A percentile compares a stretch with the other conserved stretches of the same genome.
These are phyloP conservation scores for Gynostemma pentaphyllum DNA, from an alignment of 306 rosid species.

Conservation along the genomic window DNA sequence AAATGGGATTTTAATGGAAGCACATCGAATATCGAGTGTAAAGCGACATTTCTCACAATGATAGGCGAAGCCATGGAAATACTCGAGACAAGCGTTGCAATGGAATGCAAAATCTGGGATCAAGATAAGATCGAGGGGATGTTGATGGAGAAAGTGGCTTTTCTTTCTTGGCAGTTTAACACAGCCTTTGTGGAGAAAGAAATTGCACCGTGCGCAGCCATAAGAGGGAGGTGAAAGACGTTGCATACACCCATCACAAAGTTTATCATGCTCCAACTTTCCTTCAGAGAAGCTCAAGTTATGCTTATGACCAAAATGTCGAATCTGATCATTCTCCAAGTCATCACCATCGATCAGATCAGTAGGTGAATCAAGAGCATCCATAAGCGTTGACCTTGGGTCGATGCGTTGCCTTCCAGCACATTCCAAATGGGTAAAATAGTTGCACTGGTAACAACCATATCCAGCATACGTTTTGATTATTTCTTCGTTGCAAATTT, in stretches of 20 bases:
- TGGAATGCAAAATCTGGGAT: conserved; percentile 1
- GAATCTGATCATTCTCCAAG: no score
- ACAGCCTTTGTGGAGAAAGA: not conserved
- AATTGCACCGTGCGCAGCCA: not conserved
- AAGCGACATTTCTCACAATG: conserved; percentile 1
- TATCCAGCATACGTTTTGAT: not conserved
- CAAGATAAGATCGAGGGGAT: not conserved
- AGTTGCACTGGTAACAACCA: not conserved
- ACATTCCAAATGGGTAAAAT: not conserved
- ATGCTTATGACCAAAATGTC: not conserved
- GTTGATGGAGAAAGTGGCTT: not conserved
- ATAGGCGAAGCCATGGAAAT: not conserved
- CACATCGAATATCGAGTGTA: not conserved
- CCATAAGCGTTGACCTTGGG: no score
- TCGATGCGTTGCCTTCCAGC: no score
- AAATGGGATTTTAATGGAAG: not conserved
- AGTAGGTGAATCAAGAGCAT: no score
- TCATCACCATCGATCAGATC: no score
- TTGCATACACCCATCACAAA: not conserved
- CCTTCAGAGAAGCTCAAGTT: not conserved
- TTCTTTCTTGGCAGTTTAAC: not conserved
- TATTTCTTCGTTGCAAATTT: not conserved
- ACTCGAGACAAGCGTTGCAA: not conserved
- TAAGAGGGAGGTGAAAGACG: not conserved
- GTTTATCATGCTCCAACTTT: not conserved